Evolutionary conservation across 192 early-diverging fungal species (phyloP).

Genomic region (Oehlia diaphana): DNA sequence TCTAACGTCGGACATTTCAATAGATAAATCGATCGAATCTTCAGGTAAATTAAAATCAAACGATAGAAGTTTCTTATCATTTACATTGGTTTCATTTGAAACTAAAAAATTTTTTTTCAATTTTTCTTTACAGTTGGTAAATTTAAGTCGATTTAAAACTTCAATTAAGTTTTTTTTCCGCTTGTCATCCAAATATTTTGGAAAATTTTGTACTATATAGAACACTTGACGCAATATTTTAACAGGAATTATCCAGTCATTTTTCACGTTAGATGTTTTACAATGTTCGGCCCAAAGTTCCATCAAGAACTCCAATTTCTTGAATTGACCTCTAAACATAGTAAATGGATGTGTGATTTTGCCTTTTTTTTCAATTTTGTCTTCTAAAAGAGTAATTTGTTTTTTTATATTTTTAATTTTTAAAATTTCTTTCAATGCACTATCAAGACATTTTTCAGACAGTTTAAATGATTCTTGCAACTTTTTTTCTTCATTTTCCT

Average conservation of each 20-base stretch:
- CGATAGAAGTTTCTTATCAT: background rate
- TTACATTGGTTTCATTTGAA: background rate
- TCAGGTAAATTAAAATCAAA: background rate
- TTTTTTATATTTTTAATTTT: background rate
- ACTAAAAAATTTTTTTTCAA: too few species aligned
- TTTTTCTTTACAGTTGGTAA: background rate
- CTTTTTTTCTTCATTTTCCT: background rate
- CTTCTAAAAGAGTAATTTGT: background rate
- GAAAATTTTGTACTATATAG: slow-evolving; percentile 23
- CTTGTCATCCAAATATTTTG: background rate
- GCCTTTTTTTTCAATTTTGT: background rate
- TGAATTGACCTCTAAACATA: background rate
- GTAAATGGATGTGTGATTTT: background rate
- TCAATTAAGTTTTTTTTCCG: slow-evolving; percentile 1
- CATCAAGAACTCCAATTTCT: slow-evolving; percentile 15
- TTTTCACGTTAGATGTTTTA: background rate
- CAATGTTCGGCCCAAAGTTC: slow-evolving; percentile 17
- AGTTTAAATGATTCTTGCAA: background rate
- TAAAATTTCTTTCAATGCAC: background rate
- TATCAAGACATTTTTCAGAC: background rate
- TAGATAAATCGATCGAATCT: slow-evolving; percentile 4
- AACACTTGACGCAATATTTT: slow-evolving; percentile 22
- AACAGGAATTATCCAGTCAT: background rate
- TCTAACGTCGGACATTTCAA: slow-evolving; percentile 20
- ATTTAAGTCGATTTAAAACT: background rate